Percentiles rank a stretch among this genome's conserved stretches.
Conservation (phyloP, 306 rosid genomes). For the Fragaria nilgerrensis region DNA sequence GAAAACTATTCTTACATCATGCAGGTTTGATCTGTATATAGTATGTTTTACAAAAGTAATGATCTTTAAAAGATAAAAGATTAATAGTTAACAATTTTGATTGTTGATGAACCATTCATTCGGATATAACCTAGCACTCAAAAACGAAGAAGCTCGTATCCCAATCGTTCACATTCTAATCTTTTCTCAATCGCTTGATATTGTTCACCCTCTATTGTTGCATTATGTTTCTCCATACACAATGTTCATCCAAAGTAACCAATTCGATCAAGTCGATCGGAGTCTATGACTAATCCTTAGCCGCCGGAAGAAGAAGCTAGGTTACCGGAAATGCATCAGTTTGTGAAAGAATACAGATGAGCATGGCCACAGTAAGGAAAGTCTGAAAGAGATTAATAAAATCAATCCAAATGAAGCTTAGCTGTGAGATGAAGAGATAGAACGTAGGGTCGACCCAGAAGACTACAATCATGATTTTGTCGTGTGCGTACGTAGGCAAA, state of each 20-base stretch:
- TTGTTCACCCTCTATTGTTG: neutral
- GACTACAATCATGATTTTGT: neutral
- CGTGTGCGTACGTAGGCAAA: neutral
- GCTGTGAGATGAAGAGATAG: neutral
- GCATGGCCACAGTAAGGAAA: neutral
- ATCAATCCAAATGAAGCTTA: neutral
- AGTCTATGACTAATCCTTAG: neutral
- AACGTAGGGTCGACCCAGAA: conserved; percentile 2
- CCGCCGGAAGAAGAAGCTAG: neutral
- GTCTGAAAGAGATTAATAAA: neutral
- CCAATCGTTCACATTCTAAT: too few species aligned
- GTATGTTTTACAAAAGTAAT: too few species aligned
- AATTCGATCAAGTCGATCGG: neutral
- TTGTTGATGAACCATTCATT: too few species aligned
- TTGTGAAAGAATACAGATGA: neutral
- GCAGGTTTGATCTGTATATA: neutral
- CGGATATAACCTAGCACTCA: too few species aligned
- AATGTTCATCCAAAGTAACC: neutral
- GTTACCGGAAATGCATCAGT: neutral
- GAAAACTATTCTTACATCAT: neutral
- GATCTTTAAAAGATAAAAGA: neutral
- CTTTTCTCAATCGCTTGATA: too few species aligned
- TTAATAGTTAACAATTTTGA: neutral
- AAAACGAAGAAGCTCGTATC: too few species aligned
- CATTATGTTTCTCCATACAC: neutral